phyloP scores from a whole-genome alignment of 2,329 filamentous ascomycete species.

The Zasmidium cellare region DNA sequence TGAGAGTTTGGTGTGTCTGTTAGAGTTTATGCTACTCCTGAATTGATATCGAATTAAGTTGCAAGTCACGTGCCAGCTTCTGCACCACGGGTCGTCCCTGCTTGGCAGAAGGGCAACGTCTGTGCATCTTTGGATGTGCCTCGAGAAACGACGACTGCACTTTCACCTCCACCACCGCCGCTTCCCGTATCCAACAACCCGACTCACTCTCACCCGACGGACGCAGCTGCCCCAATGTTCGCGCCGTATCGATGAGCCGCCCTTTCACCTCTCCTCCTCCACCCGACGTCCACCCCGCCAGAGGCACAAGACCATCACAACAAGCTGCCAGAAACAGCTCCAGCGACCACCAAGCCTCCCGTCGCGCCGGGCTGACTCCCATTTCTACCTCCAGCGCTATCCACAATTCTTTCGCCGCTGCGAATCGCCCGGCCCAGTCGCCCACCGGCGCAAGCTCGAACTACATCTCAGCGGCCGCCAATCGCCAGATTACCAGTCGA shows the following conservation, averaged over 20 bases:
- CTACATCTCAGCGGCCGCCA: conserved; percentile 51
- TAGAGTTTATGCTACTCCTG: no score
- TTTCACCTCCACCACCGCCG: not conserved
- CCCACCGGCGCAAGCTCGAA: conserved; percentile 55
- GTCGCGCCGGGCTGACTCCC: conserved; percentile 57
- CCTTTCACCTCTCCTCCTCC: conserved; percentile 37
- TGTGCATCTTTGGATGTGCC: not conserved
- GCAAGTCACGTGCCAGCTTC: not conserved
- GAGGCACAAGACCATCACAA: conserved; percentile 49
- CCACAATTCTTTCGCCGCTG: conserved; percentile 34
- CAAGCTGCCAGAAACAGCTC: conserved; percentile 59
- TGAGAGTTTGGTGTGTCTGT: no score
- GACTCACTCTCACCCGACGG: not conserved
- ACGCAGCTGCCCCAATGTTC: conserved; percentile 26
- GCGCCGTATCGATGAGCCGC: conserved; percentile 53
- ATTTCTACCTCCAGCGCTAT: conserved; percentile 51
- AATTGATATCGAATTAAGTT: not conserved
- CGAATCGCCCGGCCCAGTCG: conserved; percentile 48
- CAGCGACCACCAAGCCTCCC: conserved; percentile 55
- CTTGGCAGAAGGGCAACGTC: not conserved
- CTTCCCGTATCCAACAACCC: not conserved
- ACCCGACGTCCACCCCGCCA: conserved; percentile 28
- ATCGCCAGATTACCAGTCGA: conserved; percentile 53
- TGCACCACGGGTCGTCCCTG: not conserved
- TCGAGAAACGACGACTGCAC: not conserved